Evolutionary conservation across 31 red algal species (phyloP).

Genomic region (Odonthalia washingtoniensis): DNA sequence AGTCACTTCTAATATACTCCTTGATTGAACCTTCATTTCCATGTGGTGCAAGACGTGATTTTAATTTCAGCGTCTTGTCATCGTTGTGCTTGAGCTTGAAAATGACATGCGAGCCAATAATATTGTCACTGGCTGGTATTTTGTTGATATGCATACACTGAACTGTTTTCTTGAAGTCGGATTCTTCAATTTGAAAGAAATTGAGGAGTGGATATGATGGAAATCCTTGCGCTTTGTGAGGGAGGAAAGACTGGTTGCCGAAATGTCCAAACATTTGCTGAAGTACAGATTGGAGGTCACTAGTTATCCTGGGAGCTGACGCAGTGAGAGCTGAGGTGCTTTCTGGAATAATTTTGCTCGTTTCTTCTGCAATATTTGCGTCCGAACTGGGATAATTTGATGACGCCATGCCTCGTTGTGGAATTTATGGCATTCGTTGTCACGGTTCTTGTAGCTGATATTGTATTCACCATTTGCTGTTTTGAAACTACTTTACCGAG

Average conservation of each 20-base stretch:
- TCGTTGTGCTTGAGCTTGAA: constrained; percentile 2
- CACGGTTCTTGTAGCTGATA: no score
- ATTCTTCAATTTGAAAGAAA: not conserved
- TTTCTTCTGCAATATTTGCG: no score
- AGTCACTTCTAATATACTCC: no score
- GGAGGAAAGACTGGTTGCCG: not conserved
- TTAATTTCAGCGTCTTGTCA: not conserved
- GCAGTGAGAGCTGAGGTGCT: no score
- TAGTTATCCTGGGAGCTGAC: no score
- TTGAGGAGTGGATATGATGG: not conserved
- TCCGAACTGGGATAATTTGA: no score
- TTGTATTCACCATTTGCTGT: no score
- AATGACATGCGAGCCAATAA: constrained; percentile 39
- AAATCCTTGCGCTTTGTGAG: not conserved
- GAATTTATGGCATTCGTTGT: no score
- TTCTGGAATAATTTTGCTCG: no score
- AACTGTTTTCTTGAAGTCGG: not conserved
- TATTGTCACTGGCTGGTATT: constrained; percentile 11
- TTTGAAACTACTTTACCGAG: no score
- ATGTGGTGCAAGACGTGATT: constrained; percentile 2
- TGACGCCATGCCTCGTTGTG: no score
- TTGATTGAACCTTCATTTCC: not conserved
- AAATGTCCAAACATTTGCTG: not conserved
- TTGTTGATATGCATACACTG: not conserved
- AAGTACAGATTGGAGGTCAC: no score